Base-by-base conservation (phyloP, 2,329 filamentous ascomycete genomes). In the Eutypa lata region DNA sequence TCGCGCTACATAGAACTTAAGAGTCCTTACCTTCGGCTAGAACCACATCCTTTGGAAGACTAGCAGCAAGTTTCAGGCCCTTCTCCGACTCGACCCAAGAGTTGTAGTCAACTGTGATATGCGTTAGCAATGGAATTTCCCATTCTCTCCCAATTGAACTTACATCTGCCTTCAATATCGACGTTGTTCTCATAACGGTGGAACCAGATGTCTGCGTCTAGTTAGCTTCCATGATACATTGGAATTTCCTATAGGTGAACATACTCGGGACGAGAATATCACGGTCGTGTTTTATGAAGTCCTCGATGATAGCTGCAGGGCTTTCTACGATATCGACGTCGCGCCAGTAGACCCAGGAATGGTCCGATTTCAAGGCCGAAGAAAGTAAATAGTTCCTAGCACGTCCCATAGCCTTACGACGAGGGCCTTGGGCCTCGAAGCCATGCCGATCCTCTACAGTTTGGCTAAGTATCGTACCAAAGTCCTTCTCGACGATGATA, bases 271-370 rank as follows among this genome's bases (percentile, higher is more conserved):
- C 93, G 53, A 99, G 76, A 54, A 99, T 83, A 70, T 99, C 94
- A 67, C 87, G 86, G 70, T 99, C 90, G 66, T 97, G 94, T 19
- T 90, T 90, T 64, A 96, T 89, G 62, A 99, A 95, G 66, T 99
- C 94, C 74, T 99, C 92, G 33, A 99, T 78, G 56, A 99, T 95
- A 66, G 83, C 87, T 58, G 82, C 81, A 2, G 93, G 91, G 69
- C 89, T 96, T 67, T 99, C 92, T 46, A 90, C 86, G 63, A 99
- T 97, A 71, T 99, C 94, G 48, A 96, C 92, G 70, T 99, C 94
- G 55, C 94, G 85, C 94, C 94, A 99, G 72, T 97, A 97, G 8
- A 97, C 92, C 94, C 94, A 99, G 8, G 91, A 93, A 69, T 99
- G 94, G 56, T 97, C 91, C 0, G 91, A 86, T 76, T 95, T 96